Evolutionary conservation across 139 green algal genomes (phyloP).

Genomic region (Chlorella sorokiniana): DNA sequence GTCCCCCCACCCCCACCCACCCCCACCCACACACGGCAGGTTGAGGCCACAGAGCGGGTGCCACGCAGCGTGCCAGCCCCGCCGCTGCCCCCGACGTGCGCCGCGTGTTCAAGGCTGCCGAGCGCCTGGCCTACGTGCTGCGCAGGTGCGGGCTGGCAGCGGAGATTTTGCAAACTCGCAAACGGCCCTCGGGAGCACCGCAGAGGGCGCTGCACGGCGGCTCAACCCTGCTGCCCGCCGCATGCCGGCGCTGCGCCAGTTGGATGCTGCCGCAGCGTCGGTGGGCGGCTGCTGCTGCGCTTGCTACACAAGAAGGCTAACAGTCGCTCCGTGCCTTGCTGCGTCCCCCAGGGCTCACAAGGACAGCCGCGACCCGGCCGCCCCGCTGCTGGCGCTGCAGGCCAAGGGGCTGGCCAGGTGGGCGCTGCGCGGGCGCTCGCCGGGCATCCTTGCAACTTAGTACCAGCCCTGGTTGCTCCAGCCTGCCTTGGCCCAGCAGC

Average conservation of each 20-base stretch:
- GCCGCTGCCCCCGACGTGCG: conserved; percentile 14
- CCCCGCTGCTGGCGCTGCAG: conserved; percentile 16
- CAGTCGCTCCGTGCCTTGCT: neutral
- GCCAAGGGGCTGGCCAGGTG: conserved; percentile 17
- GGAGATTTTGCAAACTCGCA: neutral
- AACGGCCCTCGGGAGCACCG: too few species aligned
- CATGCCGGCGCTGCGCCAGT: too few species aligned
- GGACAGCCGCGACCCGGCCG: neutral
- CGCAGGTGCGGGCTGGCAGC: neutral
- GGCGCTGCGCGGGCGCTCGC: neutral
- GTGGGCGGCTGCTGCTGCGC: too few species aligned
- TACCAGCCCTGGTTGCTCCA: neutral
- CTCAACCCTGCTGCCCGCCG: too few species aligned
- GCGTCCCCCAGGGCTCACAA: neutral
- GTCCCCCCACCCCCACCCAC: too few species aligned
- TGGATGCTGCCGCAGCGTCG: neutral
- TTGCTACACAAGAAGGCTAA: too few species aligned
- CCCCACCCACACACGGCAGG: too few species aligned
- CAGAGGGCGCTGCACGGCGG: too few species aligned
- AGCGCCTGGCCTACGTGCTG: conserved; percentile 32
- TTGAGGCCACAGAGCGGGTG: conserved; percentile 1
- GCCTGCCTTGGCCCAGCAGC: too few species aligned
- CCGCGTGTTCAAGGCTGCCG: neutral
- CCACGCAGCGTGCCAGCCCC: conserved; percentile 7
- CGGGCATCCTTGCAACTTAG: neutral